phyloP scores from a whole-genome alignment of 768 basidiomycete genomes.

The Pleurotus platypus region DNA sequence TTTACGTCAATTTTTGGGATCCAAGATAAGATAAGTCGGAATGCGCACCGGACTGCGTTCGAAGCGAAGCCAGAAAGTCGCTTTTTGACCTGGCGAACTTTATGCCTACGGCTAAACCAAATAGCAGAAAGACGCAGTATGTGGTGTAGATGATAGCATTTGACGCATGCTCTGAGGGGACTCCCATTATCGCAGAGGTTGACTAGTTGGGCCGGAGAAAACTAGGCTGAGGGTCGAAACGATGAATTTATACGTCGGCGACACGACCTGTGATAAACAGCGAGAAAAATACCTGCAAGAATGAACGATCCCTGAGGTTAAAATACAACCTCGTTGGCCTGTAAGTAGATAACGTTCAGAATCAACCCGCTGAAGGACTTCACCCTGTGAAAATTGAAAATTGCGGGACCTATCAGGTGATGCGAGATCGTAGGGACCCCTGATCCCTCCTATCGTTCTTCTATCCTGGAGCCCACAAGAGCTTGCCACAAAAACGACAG shows the following conservation, averaged over 20 bases:
- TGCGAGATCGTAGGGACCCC: too few relatives aligned
- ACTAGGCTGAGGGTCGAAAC: background rate
- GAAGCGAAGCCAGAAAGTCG: conserved; percentile 5
- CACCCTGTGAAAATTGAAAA: too few relatives aligned
- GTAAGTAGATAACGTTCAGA: too few relatives aligned
- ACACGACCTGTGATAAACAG: background rate
- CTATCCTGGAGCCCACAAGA: too few relatives aligned
- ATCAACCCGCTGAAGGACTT: too few relatives aligned
- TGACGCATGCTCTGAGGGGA: conserved; percentile 2
- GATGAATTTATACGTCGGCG: background rate
- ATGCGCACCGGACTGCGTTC: conserved; percentile 4
- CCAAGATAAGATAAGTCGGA: conserved; percentile 1
- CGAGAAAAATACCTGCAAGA: background rate
- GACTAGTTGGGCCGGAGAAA: background rate
- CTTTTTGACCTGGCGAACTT: conserved; percentile 3
- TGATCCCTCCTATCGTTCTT: too few relatives aligned
- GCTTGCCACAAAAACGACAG: too few relatives aligned
- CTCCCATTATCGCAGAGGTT: background rate
- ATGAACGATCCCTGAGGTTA: background rate
- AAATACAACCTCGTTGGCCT: too few relatives aligned
- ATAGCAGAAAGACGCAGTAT: conserved; percentile 1
- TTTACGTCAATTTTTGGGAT: background rate
- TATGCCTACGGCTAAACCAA: conserved; percentile 4
- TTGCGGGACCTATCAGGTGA: too few relatives aligned
- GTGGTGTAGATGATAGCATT: conserved; percentile 9